Base-by-base conservation (phyloP, 352 stramenopile species). In the Peronospora farinosa region DNA sequence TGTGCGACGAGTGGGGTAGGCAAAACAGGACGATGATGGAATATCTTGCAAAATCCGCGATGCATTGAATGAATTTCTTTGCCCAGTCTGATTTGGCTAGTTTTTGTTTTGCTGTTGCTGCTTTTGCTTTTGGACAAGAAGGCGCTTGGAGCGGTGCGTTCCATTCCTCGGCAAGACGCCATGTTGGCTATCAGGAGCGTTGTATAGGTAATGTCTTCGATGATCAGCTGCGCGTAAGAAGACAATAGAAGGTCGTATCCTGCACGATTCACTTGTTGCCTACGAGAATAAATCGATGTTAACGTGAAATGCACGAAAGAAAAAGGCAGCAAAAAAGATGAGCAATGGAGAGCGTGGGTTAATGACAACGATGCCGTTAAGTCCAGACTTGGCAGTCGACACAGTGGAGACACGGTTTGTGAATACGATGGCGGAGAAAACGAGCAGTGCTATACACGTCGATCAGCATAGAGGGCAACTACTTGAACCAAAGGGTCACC, bases 201-300 rank as follows among this genome's bases (percentile, higher is more conserved):
- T 6, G 5, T 5, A 6, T 27, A 27, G 23, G 3, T 27, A 27
- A 89, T 89, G 78, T 80, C 78, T 43, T 87, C 72, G 2, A 67
- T 74, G 21, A 16, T 87, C 8, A n/a, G 74, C 75, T 5, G 78
- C 73, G 7, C 67, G 70, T 4, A 72, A 75, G 12, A 85, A 86
- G 56, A 88, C 78, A 7, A 72, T 74, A 30, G 76, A 76, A 32
- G 86, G 86, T 55, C 69, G 66, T 15, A 78, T 86, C 64, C 61
- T 90, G 6, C 63, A 65, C 5, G 67, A 87, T 16, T 70, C 77
- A 5, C 56, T 88, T 5, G 68, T 80, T 12, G 67, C 57, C 7
- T 77, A 78, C 13, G 74, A 80, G 28, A 68, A 69, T 23, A 65
- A 68, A 7, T 69, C 72, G 43, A 52, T 86, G 10, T 64, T 60